Conservation (phyloP, 352 stramenopile species). For the Phytophthora pinifolia region DNA sequence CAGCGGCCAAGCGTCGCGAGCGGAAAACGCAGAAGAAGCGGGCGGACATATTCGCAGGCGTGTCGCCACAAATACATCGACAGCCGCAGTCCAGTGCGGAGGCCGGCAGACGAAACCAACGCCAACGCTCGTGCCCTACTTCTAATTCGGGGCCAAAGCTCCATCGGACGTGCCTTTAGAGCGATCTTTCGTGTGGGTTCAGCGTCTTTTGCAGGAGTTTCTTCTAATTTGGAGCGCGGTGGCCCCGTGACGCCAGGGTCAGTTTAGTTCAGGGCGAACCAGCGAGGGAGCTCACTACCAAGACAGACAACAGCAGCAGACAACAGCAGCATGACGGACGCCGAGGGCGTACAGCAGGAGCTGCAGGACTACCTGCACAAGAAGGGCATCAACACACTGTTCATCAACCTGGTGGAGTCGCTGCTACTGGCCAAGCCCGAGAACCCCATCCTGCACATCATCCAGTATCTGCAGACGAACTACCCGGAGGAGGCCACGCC, state of each 20-base stretch:
- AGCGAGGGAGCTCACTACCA: background rate
- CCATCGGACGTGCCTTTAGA: slow-evolving; percentile 1
- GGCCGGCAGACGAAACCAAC: slow-evolving; percentile 8
- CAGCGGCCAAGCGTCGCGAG: slow-evolving; percentile 10
- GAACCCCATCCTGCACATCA: slow-evolving; percentile 88
- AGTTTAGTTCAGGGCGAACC: slow-evolving; percentile 26
- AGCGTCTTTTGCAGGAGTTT: slow-evolving; percentile 27
- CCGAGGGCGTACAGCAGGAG: slow-evolving; percentile 88
- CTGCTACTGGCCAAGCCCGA: slow-evolving; percentile 89
- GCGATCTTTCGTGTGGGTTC: slow-evolving; percentile 34
- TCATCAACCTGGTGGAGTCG: slow-evolving; percentile 92
- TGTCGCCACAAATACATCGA: slow-evolving; percentile 6
- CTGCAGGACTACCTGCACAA: slow-evolving; percentile 91
- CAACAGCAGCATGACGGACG: slow-evolving; percentile 67
- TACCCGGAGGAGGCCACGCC: slow-evolving; percentile 80
- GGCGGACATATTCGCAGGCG: no score
- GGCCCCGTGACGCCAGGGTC: slow-evolving; percentile 26
- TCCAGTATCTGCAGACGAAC: slow-evolving; percentile 89
- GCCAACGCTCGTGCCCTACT: no score
- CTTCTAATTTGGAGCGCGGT: slow-evolving; percentile 33
- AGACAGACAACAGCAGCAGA: slow-evolving; percentile 5
- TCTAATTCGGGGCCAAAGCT: slow-evolving; percentile 11
- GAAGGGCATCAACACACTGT: slow-evolving; percentile 92
- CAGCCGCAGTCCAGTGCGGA: slow-evolving; percentile 7
- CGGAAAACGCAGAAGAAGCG: slow-evolving; percentile 15